Base-by-base conservation (phyloP, 495 filamentous ascomycete species). In the Xylaria flabelliformis region DNA sequence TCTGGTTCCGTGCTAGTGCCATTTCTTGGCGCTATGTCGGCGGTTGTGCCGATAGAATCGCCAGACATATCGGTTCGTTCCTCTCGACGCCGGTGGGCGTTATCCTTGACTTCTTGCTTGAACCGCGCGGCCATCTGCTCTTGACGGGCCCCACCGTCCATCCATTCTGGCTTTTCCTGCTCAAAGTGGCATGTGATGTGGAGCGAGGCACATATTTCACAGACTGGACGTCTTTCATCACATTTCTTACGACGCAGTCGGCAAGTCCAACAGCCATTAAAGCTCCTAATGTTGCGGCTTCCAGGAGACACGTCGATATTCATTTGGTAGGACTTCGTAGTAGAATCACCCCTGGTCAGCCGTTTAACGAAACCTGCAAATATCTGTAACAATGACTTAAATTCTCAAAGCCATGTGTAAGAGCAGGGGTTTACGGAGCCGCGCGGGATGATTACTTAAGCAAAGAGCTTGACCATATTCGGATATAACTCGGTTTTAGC, bases 221-320 rank as follows among this genome's bases (percentile, higher is more conserved):
- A 90, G 7, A 82, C 70, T 21, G 87, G 87, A 0, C 75, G 82
- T 6, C 62, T 71, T 74, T 87, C 83, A 69, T 89, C 87, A 75
- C 87, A 88, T 75, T 87, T 88, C 72, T 89, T 88, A 67, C 84
- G 84, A 19, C 86, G 81, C 15, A 88, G 81, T 10, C 87, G 81
- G 73, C 86, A 89, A n/a, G 86, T 88, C 86, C 87, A 88, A 74
- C 87, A 88, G 29, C 85, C 86, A 44, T 83, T 83, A 24, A 74
- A 82, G 69, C 80, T 85, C 64, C 82, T 74, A 58, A 24, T 74
- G 9, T 58, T 29, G 7, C 55, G 55, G 17, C 55, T 29, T 13
- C 3, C 13, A 19, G 29, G 55, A 19, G 55, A 34, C 13, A 58
- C 26, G 15, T 34, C 55, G 55, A 58, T 58, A 19, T 58, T 34